These are phyloP conservation scores for Eucalyptus shirleyi DNA, from an alignment of 345 rosid species.

Conservation along the genomic window DNA sequence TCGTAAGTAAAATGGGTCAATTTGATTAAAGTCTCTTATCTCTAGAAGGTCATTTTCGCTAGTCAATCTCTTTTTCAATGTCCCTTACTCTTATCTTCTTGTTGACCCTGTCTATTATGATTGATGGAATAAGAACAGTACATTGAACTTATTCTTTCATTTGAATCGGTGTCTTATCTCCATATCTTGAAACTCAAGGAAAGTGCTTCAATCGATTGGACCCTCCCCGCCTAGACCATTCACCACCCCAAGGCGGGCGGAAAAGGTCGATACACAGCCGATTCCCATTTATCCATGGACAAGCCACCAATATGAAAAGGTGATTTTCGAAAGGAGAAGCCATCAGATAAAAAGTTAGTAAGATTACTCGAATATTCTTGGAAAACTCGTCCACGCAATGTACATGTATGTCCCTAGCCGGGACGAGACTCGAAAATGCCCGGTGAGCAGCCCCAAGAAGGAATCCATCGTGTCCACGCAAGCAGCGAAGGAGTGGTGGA, in stretches of 20 bases:
- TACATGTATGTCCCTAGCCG: not conserved
- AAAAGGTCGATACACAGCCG: not conserved
- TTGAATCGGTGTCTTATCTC: not conserved
- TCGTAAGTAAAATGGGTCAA: not conserved
- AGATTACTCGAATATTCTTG: not conserved
- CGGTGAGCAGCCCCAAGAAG: not conserved
- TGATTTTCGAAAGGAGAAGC: accelerated
- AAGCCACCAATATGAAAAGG: not conserved
- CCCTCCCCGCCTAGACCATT: not conserved
- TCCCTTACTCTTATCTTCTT: not conserved
- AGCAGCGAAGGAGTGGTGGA: not conserved
- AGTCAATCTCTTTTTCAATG: not conserved
- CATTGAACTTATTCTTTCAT: not conserved
- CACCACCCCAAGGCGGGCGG: accelerated
- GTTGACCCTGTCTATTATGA: not conserved
- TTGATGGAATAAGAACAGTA: not conserved
- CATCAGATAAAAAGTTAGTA: not conserved
- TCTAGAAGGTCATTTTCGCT: not conserved
- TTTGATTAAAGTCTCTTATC: not conserved
- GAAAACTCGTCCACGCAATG: not conserved
- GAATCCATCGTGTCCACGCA: not conserved
- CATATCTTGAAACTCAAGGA: not conserved
- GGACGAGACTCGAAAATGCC: not conserved
- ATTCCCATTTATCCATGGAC: not conserved
- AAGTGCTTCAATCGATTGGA: not conserved